phyloP scores from a whole-genome alignment of 352 stramenopile species.

The Phytophthora pini region DNA sequence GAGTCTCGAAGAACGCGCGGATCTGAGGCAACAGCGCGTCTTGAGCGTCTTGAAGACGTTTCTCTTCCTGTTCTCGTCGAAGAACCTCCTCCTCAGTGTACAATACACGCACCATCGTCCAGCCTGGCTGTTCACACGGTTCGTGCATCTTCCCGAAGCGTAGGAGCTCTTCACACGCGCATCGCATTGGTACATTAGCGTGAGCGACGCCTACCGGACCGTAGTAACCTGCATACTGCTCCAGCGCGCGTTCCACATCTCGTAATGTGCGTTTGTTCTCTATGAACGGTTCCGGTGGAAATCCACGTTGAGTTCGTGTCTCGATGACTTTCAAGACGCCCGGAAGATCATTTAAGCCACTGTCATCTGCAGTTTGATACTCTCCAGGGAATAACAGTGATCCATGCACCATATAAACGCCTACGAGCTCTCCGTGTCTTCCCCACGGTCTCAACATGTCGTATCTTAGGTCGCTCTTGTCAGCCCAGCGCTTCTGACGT shows the following conservation, averaged over 20 bases:
- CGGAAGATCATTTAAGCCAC: slow-evolving; percentile 45
- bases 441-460: slow-evolving; percentile 76
- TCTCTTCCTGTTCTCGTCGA: slow-evolving; percentile 55
- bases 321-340: slow-evolving; percentile 68
- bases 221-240: slow-evolving; percentile 68
- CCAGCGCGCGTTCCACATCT: slow-evolving; percentile 59
- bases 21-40: slow-evolving; percentile 63
- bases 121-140: slow-evolving; percentile 64
- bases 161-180: slow-evolving; percentile 70
- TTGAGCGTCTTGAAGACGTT: slow-evolving; percentile 50
- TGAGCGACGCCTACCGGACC: slow-evolving; percentile 67
- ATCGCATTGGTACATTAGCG: slow-evolving; percentile 74
- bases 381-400: slow-evolving; percentile 58
- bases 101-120: slow-evolving; percentile 67
- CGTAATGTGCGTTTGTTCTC: slow-evolving; percentile 31
- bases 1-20: slow-evolving; percentile 58
- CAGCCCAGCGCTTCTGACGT: slow-evolving; percentile 67
- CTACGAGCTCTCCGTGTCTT: slow-evolving; percentile 49
- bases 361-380: slow-evolving; percentile 33
- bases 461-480: slow-evolving; percentile 80
- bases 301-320: slow-evolving; percentile 71
- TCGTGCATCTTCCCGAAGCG: slow-evolving; percentile 75
- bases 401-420: slow-evolving; percentile 56
- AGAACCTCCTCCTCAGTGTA: slow-evolving; percentile 65
- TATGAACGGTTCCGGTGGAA: slow-evolving; percentile 69